A percentile compares a stretch with the other conserved stretches of the same genome.
phyloP scores from a whole-genome alignment of 495 filamentous ascomycete species.

The Aeminium ludgeri region DNA sequence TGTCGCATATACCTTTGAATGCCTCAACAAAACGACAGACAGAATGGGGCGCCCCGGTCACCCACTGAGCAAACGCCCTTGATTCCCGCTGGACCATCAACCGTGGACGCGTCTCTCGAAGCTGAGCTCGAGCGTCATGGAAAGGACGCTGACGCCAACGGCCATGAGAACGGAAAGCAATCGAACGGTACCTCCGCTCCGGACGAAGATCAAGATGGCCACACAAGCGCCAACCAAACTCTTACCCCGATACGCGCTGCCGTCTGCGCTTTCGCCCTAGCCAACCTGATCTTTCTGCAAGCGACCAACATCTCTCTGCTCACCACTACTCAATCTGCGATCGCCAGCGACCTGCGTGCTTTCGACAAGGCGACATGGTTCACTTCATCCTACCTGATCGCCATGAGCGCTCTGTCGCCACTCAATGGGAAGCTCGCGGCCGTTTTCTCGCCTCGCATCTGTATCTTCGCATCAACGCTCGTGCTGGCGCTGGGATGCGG shows the following conservation, averaged over 20 bases:
- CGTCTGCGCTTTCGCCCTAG: constrained; percentile 15
- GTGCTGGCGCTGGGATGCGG: constrained; percentile 45
- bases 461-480: constrained; percentile 38
- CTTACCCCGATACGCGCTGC: constrained; percentile 1
- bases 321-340: constrained; percentile 54
- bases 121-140: too few relatives aligned
- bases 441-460: constrained; percentile 47
- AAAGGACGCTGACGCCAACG: too few relatives aligned
- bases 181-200: too few relatives aligned
- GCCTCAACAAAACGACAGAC: too few relatives aligned
- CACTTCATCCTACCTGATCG: constrained; percentile 55
- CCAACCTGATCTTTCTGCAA: constrained; percentile 24
- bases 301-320: constrained; percentile 58
- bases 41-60: too few relatives aligned
- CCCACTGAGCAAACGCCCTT: too few relatives aligned
- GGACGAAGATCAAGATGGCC: background rate
- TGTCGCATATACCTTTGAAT: too few relatives aligned
- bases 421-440: constrained; percentile 48
- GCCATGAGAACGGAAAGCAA: too few relatives aligned
- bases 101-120: too few relatives aligned
- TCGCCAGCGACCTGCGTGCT: constrained; percentile 54
- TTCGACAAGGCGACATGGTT: constrained; percentile 61
- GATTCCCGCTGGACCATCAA: too few relatives aligned
- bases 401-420: constrained; percentile 48
- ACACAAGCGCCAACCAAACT: constrained; percentile 12